Percentiles rank a stretch among this genome's conserved stretches.
These are phyloP conservation scores for Camellia oleifera DNA, from an alignment of 179 eudicot genomes.

Conservation along the genomic window DNA sequence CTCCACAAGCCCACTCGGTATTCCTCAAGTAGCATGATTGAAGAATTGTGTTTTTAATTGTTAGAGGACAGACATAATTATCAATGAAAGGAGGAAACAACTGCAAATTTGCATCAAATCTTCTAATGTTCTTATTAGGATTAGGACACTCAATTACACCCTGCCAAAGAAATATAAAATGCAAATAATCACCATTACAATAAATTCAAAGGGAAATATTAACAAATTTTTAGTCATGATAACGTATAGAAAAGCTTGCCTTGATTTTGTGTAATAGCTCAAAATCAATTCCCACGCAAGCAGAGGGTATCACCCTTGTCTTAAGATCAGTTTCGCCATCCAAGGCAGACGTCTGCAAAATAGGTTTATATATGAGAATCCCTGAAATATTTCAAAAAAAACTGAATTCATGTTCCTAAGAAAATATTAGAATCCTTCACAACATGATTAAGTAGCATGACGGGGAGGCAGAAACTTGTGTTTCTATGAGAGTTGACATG, in stretches of 20 bases:
- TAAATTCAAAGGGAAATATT: background rate
- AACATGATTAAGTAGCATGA: background rate
- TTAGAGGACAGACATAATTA: conserved; percentile 84
- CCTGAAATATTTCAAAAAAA: conserved; percentile 5
- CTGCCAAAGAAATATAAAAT: conserved; percentile 40
- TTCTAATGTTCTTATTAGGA: conserved; percentile 90
- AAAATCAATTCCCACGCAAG: conserved; percentile 90
- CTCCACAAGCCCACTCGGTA: conserved; percentile 99
- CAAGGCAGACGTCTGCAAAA: conserved; percentile 83
- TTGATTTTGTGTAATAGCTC: conserved; percentile 91
- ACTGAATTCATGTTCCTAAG: background rate
- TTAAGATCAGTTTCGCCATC: conserved; percentile 99
- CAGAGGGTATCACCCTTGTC: conserved; percentile 82
- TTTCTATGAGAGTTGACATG: background rate
- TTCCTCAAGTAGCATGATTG: conserved; percentile 98
- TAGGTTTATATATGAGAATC: conserved; percentile 1
- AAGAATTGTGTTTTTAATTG: conserved; percentile 88
- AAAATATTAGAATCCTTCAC: background rate
- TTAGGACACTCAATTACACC: conserved; percentile 94
- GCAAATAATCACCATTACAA: conserved; percentile 15
- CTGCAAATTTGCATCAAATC: conserved; percentile 94
- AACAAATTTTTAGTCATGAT: conserved; percentile 1
- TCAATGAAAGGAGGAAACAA: conserved; percentile 97
- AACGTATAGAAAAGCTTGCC: conserved; percentile 38
- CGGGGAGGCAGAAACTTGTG: background rate